Evolutionary conservation across 768 basidiomycete species (phyloP).

Genomic region (Lentinula edodes): DNA sequence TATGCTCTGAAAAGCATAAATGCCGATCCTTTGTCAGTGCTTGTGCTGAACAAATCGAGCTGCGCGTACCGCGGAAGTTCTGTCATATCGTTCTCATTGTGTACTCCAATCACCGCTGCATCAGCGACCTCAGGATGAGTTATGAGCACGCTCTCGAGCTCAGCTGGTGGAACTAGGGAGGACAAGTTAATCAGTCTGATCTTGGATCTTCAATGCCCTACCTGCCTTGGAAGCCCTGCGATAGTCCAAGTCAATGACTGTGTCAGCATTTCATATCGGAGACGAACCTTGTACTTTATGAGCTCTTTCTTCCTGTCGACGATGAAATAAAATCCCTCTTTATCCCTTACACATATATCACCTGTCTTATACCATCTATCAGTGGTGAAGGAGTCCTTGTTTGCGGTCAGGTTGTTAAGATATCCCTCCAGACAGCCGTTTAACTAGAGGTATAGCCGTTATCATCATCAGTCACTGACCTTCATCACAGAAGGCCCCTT

Average conservation of each 20-base stretch:
- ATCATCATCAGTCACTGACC: slow-evolving; percentile 23
- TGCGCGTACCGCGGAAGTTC: slow-evolving; percentile 66
- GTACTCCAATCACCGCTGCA: slow-evolving; percentile 74
- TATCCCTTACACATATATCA: slow-evolving; percentile 65
- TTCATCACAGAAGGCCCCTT: slow-evolving; percentile 80
- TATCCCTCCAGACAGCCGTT: slow-evolving; percentile 45
- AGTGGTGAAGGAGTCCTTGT: slow-evolving; percentile 56
- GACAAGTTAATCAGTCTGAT: background rate
- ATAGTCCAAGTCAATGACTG: background rate
- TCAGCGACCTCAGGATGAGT: slow-evolving; percentile 75
- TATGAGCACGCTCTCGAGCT: slow-evolving; percentile 72
- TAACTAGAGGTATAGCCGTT: no score
- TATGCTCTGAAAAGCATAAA: slow-evolving; percentile 45
- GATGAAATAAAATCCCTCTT: slow-evolving; percentile 69
- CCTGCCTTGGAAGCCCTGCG: background rate
- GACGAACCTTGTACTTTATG: slow-evolving; percentile 62
- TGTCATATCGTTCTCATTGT: slow-evolving; percentile 61
- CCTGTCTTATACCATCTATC: slow-evolving; percentile 90
- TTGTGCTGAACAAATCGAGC: no score
- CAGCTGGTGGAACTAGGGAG: slow-evolving; percentile 67
- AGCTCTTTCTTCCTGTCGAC: slow-evolving; percentile 73
- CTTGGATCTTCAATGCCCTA: background rate
- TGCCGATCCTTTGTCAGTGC: background rate
- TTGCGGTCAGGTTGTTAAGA: slow-evolving; percentile 66
- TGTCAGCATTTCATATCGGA: no score